Evolutionary conservation across 495 filamentous ascomycete species (phyloP), one percentile per base, ranked within the genome.

Genomic region (Barbatosphaeria neglecta): DNA sequence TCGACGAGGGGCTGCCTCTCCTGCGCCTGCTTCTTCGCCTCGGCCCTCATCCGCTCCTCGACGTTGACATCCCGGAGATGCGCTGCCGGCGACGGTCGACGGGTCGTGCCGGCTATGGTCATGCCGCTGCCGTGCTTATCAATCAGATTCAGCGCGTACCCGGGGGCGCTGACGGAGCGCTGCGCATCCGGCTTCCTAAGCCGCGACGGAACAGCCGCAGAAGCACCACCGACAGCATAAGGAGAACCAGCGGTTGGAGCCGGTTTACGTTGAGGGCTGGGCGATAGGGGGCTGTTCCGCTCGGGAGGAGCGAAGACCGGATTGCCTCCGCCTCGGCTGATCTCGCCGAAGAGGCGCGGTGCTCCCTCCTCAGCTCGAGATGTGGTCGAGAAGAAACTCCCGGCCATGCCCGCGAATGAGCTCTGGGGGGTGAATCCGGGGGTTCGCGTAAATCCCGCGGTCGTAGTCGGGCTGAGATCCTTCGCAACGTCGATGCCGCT

Each of bases 211-310:
- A 69, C 50, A 47, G 67, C 72, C 43, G 66, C 61, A 17, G 66
- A 70, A 6, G 72, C 55, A 6, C 63, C 59, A 18, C 66, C 61
- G n/a, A n/a, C n/a, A n/a, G n/a, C n/a, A n/a, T n/a, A n/a, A n/a
- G n/a, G n/a, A n/a, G n/a, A n/a, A n/a, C n/a, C n/a, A n/a, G n/a
- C n/a, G n/a, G n/a, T n/a, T n/a, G n/a, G n/a, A n/a, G n/a, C n/a
- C n/a, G n/a, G n/a, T n/a, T n/a, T n/a, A 16, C 87, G 81, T 2
- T 87, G 66, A 0, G 88, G 87, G 52, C 87, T 92, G 11, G 87
- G 87, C 9, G 87, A 92, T 24, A 86, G 77, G 35, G 84, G 83
- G 45, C 78, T 80, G 63, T 74, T 40, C 23, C 69, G 55, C n/a
- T 69, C 74, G 22, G 81, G 78, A 37, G 77, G 75, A 6, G 82